A percentile compares a stretch with the other conserved stretches of the same genome.
These are phyloP conservation scores for Plantago coronopus DNA, from an alignment of 305 asterid genomes.

Conservation along the genomic window DNA sequence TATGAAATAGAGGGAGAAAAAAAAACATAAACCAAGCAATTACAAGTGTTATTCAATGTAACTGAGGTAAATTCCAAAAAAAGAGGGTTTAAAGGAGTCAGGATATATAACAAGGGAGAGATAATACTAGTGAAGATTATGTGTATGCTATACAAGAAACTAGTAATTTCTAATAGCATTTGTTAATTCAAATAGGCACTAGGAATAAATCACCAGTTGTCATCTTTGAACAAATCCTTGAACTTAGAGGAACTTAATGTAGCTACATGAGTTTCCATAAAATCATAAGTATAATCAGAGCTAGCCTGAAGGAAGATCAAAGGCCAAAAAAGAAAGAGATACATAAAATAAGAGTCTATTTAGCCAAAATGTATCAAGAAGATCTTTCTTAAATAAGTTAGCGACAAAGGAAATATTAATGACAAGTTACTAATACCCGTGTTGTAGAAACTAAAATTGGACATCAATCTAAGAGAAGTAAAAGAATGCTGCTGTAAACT, in stretches of 20 bases:
- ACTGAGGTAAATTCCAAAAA: neutral
- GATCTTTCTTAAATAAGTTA: neutral
- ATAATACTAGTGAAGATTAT: neutral
- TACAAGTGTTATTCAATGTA: neutral
- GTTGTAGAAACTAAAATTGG: no score
- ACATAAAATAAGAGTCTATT: neutral
- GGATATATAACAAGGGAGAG: neutral
- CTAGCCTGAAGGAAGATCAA: neutral
- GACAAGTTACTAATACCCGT: neutral
- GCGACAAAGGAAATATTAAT: neutral
- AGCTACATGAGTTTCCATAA: neutral
- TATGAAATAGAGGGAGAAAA: conserved; percentile 8
- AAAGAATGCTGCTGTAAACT: no score
- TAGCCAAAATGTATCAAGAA: neutral
- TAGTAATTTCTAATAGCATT: neutral
- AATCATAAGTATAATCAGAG: neutral
- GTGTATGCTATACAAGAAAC: neutral
- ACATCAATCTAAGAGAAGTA: no score
- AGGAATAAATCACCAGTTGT: neutral
- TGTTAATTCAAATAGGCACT: neutral
- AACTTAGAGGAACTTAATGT: no score
- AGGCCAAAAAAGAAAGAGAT: neutral
- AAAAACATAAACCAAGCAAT: conserved; percentile 9
- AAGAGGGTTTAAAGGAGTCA: no score
- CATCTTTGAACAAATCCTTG: neutral